Evolutionary conservation across 2,329 filamentous ascomycete species (phyloP).

Genomic region (Trichoderma atroviride): DNA sequence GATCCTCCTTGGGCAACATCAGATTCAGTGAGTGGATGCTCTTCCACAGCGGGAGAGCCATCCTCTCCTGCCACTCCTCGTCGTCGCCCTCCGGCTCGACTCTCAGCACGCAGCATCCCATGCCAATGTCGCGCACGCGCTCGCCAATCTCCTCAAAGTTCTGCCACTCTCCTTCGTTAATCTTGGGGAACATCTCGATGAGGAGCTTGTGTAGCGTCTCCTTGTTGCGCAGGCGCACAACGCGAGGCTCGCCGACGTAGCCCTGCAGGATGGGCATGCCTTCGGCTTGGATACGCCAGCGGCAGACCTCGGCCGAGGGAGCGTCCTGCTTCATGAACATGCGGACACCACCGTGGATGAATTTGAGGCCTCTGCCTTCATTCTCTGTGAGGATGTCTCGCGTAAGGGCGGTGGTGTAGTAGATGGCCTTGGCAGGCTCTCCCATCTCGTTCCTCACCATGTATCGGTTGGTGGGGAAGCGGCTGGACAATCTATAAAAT

Average conservation of each 20-base stretch:
- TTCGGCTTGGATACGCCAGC: conserved; percentile 95
- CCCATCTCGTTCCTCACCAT: conserved; percentile 94
- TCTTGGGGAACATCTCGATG: conserved; percentile 95
- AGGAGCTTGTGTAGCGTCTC: conserved; percentile 80
- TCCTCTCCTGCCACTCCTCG: conserved; percentile 67
- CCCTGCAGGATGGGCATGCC: conserved; percentile 88
- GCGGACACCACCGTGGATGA: conserved; percentile 94
- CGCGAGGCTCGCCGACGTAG: conserved; percentile 78
- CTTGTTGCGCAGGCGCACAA: conserved; percentile 74
- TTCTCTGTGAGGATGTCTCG: conserved; percentile 85
- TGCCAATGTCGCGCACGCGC: conserved; percentile 73
- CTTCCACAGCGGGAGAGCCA: conserved; percentile 93
- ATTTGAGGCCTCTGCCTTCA: conserved; percentile 88
- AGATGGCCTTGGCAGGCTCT: conserved; percentile 89
- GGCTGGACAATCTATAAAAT: conserved; percentile 82
- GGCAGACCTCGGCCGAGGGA: conserved; percentile 81
- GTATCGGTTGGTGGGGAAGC: conserved; percentile 88
- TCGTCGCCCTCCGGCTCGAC: conserved; percentile 74
- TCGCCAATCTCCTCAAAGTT: conserved; percentile 86
- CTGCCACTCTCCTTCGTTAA: conserved; percentile 73
- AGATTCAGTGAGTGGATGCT: conserved; percentile 90
- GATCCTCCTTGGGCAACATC: conserved; percentile 97
- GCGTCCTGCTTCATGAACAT: conserved; percentile 99
- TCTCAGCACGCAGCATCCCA: conserved; percentile 90
- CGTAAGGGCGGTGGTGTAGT: conserved; percentile 86